These are phyloP conservation scores for Neofusicoccum parvum DNA, from an alignment of 2,329 filamentous ascomycete genomes.

Conservation along the genomic window DNA sequence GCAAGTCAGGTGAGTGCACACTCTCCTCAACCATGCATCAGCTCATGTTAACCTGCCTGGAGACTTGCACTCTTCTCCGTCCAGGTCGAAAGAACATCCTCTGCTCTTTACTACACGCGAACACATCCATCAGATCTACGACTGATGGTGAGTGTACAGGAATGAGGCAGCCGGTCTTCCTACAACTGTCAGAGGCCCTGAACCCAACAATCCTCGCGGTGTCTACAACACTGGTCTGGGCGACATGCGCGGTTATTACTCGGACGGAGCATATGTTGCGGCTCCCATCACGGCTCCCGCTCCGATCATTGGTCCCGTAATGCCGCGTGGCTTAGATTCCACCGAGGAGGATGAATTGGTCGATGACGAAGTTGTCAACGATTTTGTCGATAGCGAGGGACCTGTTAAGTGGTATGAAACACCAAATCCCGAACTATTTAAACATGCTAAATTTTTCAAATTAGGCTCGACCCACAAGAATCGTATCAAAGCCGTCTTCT, in stretches of 20 bases:
- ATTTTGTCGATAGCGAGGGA: neutral
- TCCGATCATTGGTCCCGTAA: slow-evolving; percentile 42
- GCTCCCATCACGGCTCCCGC: slow-evolving; percentile 56
- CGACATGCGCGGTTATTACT: slow-evolving; percentile 67
- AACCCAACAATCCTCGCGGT: slow-evolving; percentile 25
- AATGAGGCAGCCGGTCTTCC: slow-evolving; percentile 73
- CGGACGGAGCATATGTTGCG: slow-evolving; percentile 78
- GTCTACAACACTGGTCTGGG: slow-evolving; percentile 54
- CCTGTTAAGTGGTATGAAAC: neutral
- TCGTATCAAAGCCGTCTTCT: slow-evolving; percentile 53
- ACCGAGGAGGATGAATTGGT: neutral
- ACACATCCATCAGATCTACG: slow-evolving; percentile 24
- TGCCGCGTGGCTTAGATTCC: neutral
- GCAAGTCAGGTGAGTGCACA: slow-evolving; percentile 32
- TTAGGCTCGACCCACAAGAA: slow-evolving; percentile 42
- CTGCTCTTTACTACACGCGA: neutral
- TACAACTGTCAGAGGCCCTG: slow-evolving; percentile 53
- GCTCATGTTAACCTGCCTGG: slow-evolving; percentile 8
- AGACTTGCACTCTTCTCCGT: slow-evolving; percentile 9
- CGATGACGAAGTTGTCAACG: neutral
- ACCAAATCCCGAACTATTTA: neutral
- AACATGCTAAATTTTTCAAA: neutral
- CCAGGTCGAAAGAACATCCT: neutral
- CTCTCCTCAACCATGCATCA: neutral
- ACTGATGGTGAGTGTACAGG: slow-evolving; percentile 49